Evolutionary conservation across 768 basidiomycete species (phyloP), one percentile per base, ranked within the genome.

Genomic region (Naganishia onofrii): DNA sequence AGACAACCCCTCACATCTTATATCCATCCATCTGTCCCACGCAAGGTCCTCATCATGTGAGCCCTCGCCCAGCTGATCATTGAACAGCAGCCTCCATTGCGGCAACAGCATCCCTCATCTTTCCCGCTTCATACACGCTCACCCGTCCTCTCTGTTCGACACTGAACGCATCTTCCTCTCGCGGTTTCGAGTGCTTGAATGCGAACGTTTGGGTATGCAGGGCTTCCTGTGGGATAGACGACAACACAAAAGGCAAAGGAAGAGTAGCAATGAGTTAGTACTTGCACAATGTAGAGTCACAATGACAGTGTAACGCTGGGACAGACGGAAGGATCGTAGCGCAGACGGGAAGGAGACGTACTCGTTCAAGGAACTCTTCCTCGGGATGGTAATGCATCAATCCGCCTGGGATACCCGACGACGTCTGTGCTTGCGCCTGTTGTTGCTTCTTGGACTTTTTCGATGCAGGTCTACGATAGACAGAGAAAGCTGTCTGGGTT

Each of bases 361-460:
- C 91, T 83, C 87, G 81, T 68, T 85, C 84, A 64, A 93, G 87
- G 51, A 83, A 83, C 51, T 88, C 88, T 79, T 96, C 93, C 78
- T 96, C 94, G 0, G 90, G 88, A 76, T 96, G 93, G 82, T 91
- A 95, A 1, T 87, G 82, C 75, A 88, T 90, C 6, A 87, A 82
- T 0, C 88, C 81, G 42, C 70, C 79, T 67, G 70, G 84, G 84
- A 7, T 80, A 76, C 54, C 81, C 73, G 48, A 77, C 68, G 55
- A 75, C 70, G 70, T 79, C 26, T 84, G 38, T 44, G 36, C 28
- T 19, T 13, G 38, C 8, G 71, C 23, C 84, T 71, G 74, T 80
- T 76, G 48, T 51, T 51, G 48, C 84, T 86, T 79, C 71, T 78
- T 84, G 46, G 80, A 81, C 70, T 74, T 83, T 34, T 70, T 71